Conservation (phyloP, 306 rosid genomes). For the Echinosophora koreensis region DNA sequence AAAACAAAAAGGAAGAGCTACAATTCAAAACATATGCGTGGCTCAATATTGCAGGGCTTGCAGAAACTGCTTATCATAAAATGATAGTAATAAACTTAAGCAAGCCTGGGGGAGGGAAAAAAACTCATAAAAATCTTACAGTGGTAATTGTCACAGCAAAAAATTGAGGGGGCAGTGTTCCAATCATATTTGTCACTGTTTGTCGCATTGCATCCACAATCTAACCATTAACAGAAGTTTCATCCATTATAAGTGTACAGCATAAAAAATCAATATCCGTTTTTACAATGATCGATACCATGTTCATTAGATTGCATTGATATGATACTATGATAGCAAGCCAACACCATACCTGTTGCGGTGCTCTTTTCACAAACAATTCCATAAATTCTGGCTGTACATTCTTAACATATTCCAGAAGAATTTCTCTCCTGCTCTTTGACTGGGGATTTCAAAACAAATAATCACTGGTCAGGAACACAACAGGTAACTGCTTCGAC, state of each 20-base stretch:
- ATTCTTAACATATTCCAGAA: conserved; percentile 90
- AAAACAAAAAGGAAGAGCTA: conserved; percentile 27
- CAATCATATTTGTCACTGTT: conserved; percentile 97
- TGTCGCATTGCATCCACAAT: conserved; percentile 99
- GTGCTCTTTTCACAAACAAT: conserved; percentile 93
- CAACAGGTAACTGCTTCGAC: conserved; percentile 25
- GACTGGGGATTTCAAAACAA: conserved; percentile 61
- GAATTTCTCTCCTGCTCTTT: conserved; percentile 88
- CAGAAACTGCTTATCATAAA: conserved; percentile 31
- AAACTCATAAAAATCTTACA: conserved; percentile 53
- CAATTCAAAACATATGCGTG: conserved; percentile 12
- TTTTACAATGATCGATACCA: neutral
- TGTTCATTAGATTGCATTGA: neutral
- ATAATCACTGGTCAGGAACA: conserved; percentile 37
- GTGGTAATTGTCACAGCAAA: conserved; percentile 86
- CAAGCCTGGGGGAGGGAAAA: neutral
- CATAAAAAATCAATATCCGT: conserved; percentile 23
- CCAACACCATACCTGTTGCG: conserved; percentile 71
- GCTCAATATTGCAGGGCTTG: conserved; percentile 27
- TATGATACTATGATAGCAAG: neutral
- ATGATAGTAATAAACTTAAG: neutral
- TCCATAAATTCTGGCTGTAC: conserved; percentile 99
- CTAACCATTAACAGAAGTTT: conserved; percentile 53
- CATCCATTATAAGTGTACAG: neutral
- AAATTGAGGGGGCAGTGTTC: conserved; percentile 95